Evolutionary conservation across 1,284 basidiomycete species (phyloP).

Genomic region (Singerocomus rubriflavus): DNA sequence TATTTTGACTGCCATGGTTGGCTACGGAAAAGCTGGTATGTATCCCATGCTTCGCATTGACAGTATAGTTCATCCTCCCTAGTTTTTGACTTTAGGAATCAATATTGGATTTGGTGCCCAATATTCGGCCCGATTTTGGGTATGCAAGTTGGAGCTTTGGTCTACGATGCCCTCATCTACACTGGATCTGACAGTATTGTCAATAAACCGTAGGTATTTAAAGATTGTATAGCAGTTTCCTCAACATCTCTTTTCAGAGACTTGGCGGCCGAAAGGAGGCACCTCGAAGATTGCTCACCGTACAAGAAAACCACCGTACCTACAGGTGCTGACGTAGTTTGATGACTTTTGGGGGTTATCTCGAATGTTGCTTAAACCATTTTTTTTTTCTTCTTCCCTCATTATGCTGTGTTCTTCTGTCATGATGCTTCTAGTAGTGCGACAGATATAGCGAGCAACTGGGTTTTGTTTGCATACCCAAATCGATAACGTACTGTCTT

Average conservation of each 20-base stretch:
- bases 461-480: background rate
- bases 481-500: background rate
- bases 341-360: slow-evolving; percentile 27
- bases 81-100: slow-evolving; percentile 51
- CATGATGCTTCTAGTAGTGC: no score
- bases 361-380: background rate
- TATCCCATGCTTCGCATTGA: background rate
- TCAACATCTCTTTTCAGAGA: slow-evolving; percentile 13
- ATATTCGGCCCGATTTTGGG: slow-evolving; percentile 58
- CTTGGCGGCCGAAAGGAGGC: slow-evolving; percentile 9
- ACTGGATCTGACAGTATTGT: slow-evolving; percentile 52
- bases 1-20: slow-evolving; percentile 55
- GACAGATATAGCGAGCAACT: no score
- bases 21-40: slow-evolving; percentile 51
- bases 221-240: background rate
- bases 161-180: slow-evolving; percentile 55
- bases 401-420: background rate
- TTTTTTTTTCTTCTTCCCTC: background rate
- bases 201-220: slow-evolving; percentile 45
- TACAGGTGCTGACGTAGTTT: slow-evolving; percentile 15
- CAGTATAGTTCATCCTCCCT: background rate
- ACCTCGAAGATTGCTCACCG: slow-evolving; percentile 16
- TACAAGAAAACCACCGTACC: background rate
- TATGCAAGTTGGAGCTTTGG: slow-evolving; percentile 47
- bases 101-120: slow-evolving; percentile 80